Base-by-base conservation (phyloP, 352 stramenopile genomes). In the Globisporangium lucens region DNA sequence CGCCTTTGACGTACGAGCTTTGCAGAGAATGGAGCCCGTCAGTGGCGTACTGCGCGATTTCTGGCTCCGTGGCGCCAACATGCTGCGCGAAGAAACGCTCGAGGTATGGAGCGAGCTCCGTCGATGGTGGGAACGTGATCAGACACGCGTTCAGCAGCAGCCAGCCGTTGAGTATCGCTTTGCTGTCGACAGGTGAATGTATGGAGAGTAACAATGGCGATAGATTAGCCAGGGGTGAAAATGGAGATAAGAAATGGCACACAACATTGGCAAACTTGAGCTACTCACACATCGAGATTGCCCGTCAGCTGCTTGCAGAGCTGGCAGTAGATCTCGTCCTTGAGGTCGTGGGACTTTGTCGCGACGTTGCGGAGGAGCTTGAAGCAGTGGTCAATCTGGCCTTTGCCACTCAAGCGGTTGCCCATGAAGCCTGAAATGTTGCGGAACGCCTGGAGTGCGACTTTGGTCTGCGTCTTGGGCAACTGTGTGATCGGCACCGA, bases 381-480 rank as follows among this genome's bases (percentile, higher is more conserved):
- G 66, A 82, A 84, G 55, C 78, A 88, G 68, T 94, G 85, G 56
- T 88, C 82, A 46, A 85, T 74, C 43, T 85, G 71, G 6, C 74
- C 77, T 52, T 93, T 92, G 20, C 78, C 76, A 55, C 73, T 86
- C 33, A 74, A 72, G 22, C 83, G 79, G 51, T 91, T 90, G 36
- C 85, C 87, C 83, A 93, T 92, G 61, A 91, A 93, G 0, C 85
- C 83, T 2, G 84, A 87, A 38, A 94, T 80, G 62, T 93, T 94
- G 57, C 79, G 75, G 63, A 90, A 92, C 0, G 80, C 75, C 68
- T 93, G 84, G 0, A 93, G 43, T 29, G 84, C 83, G 5, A 90
- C 73, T 27, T 71, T 71, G 0, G 67, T 55, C 46, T 93, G 75
- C 4, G 87, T 76, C 33, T 76, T 78, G 2, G 73, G 67, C 17